Evolutionary conservation across 2,329 filamentous ascomycete species (phyloP), one percentile per base, ranked within the genome.

Genomic region (Penicillium concentricum): DNA sequence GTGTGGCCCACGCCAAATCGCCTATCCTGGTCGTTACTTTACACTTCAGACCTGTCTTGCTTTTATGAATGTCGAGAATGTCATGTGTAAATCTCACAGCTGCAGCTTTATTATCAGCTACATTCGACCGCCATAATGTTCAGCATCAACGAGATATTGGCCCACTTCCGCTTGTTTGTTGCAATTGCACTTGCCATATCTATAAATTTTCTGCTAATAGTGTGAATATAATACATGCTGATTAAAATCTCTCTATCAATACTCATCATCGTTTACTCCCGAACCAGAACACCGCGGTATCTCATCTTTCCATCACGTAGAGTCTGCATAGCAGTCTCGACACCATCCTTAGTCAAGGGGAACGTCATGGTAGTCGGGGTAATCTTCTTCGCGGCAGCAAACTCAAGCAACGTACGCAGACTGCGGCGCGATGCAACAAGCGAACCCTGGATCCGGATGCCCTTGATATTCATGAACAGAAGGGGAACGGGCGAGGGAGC

Each of bases 311-410:
- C 79, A 15, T 71, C 64, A 55, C 78, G 68, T 57, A 82, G 62
- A 67, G 76, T 74, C 66, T 81, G 65, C 71, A 82, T 74, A 22
- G 79, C 72, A 30, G 64, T 34, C 42, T 67, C 65, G 22, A 67
- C 54, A 28, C 65, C 65, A 18, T 58, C 60, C 72, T 75, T 54
- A 18, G 71, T 78, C 49, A 91, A 75, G 0, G 83, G 78, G 68
- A 84, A 90, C 67, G 78, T 84, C 77, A 89, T 82, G 26, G 88
- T 74, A 71, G 88, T 79, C 53, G 86, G 87, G 67, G 81, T 80
- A 61, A 91, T 80, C 15, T 78, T 79, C 63, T 89, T 84, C n/a
- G 77, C 72, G 58, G 79, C 75, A 0, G 86, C 81, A 66, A 91
- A 91, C 6, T 78, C 76, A 51, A 91, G 80, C 48, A 88, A 83